Base-by-base conservation (phyloP, 306 rosid genomes). In the Glycyrrhiza uralensis region DNA sequence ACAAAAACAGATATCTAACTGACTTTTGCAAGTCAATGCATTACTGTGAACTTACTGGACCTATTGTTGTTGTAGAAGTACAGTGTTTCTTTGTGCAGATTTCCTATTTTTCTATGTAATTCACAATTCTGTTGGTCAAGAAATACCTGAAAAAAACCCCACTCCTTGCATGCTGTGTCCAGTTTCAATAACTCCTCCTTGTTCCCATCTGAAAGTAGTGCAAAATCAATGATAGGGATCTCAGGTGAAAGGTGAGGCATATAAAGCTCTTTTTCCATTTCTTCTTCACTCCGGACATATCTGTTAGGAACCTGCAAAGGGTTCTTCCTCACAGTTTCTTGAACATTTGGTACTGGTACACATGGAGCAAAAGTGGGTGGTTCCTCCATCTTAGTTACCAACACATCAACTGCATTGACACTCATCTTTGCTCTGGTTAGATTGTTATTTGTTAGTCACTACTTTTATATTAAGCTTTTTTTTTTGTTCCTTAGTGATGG, bases 141-240 rank as follows among this genome's bases (percentile, higher is more conserved):
- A 51, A 13, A 22, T 47, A 81, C 84, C 78, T 76, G 86, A 41
- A 82, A 82, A 60, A 80, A 77, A 17, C 85, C 82, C 87, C 83
- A 82, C 23, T 76, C 79, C 20, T 77, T 52, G 66, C 84, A 80
- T 36, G 82, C 78, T 47, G n/a, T 6, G 44, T 80, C 84, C 13
- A 83, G 72, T 59, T 80, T 83, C 13, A 44, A 10, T 3, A 83
- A 39, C 79, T 76, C 86, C 33, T 71, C 84, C 4, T 20, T 35
- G 57, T 75, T 39, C 11, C 79, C 82, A 49, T n/a, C 0, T 49
- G 82, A 75, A 59, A 80, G 76, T 41, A 78, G 55, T 18, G 78
- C 26, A 1, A 80, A 71, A 62, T 86, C 82, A 55, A 83, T 66
- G 47, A 54, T 29, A 8, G 80, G 84, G 17, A 83, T 36, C 54